Evolutionary conservation across 2,329 filamentous ascomycete genomes (phyloP), one percentile per base, ranked within the genome.

Genomic region (Calonectria hongkongensis): DNA sequence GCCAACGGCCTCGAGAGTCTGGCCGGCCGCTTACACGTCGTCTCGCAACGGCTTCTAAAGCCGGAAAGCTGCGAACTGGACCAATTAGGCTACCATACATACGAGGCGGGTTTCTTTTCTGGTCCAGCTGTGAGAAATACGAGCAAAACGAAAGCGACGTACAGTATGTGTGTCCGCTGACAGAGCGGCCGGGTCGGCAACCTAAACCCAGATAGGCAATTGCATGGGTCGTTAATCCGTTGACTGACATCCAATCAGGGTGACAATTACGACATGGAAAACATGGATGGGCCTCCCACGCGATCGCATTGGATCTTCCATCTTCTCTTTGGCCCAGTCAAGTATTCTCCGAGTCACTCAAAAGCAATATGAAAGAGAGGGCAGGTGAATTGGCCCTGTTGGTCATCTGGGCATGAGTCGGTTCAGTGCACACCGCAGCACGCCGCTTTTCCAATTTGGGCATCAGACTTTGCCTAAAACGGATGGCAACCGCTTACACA

Each of bases 401-500:
- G 33, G 33, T 36, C 33, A 36, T 36, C 33, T 13, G 33, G 33
- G 33, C 33, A 10, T 10, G 33, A 36, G 33, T 36, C 10, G 33
- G 33, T 36, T 36, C 33, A 10, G 33, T 51, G 27, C 21, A 10
- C 54, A 13, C 10, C 25, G 54, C 12, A 21, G 45, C 54, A 60
- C 33, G 21, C 33, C 54, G 33, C 25, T 41, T 60, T 60, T 60
- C 54, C 27, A 60, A 27, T 60, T 60, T 60, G 41, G 54, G 41
- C 25, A 60, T 25, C 21, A 16, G 27, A 36, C 54, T 30, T 41
- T 60, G 25, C 54, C 54, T 15, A 41, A 60, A 60, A 4, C 36
- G 33, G 54, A 58, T 18, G 54, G 7, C 13, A 60, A 2, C 33
- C 33, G 54, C 33, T 60, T 18, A 60, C n/a, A 39, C n/a, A 60